Percentiles rank a stretch among this genome's conserved stretches.
phyloP scores from a whole-genome alignment of 164 flowering plant species.

The Nymphaea thermarum region DNA sequence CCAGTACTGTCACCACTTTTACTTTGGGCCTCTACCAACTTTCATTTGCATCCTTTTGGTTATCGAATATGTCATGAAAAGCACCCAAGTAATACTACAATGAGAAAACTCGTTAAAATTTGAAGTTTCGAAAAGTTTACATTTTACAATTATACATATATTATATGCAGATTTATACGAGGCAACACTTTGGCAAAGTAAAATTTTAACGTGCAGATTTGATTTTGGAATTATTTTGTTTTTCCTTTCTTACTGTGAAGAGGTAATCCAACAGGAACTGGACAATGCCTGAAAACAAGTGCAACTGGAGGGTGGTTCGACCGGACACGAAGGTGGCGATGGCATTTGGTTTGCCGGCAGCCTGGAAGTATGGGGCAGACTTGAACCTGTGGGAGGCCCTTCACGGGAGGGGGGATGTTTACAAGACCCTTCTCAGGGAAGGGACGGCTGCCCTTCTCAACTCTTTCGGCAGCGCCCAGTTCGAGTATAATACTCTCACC shows the following conservation, averaged over 20 bases:
- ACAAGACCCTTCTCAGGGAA: slow-evolving; percentile 80
- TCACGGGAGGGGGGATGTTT: slow-evolving; percentile 67
- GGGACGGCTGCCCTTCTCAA: slow-evolving; percentile 74
- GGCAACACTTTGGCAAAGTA: no score
- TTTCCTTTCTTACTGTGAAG: no score
- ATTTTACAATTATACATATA: no score
- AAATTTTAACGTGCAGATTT: no score
- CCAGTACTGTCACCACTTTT: slow-evolving; percentile 20
- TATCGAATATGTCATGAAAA: no score
- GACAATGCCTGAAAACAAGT: slow-evolving; percentile 61
- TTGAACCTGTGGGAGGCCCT: slow-evolving; percentile 52
- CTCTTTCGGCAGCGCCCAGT: slow-evolving; percentile 62
- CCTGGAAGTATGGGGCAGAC: slow-evolving; percentile 54
- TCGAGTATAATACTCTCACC: slow-evolving; percentile 36
- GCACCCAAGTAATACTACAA: no score
- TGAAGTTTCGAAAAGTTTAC: not conserved
- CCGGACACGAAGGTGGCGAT: slow-evolving; percentile 70
- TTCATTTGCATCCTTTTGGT: not conserved
- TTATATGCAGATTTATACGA: no score
- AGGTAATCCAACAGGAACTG: slow-evolving; percentile 35
- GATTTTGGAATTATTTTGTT: no score
- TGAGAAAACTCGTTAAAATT: no score
- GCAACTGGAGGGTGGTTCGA: slow-evolving; percentile 71
- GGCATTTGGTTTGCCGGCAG: slow-evolving; percentile 62
- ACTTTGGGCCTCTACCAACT: not conserved